A percentile compares a stretch with the other conserved stretches of the same genome.
Evolutionary conservation across 306 rosid genomes (phyloP).

Genomic region (Casuarina cunninghamiana): DNA sequence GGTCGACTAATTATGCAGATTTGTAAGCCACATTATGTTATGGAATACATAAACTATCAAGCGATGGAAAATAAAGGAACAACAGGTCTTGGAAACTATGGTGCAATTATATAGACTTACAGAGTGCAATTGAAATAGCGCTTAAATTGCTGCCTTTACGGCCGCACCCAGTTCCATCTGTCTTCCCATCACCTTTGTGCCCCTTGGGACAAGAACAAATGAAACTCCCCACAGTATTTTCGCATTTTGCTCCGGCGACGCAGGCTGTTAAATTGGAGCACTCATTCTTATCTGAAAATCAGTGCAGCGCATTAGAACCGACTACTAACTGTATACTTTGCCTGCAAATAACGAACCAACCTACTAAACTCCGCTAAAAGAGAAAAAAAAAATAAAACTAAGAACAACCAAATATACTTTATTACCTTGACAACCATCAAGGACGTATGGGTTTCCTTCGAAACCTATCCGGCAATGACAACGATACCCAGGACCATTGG

Average conservation of each 20-base stretch:
- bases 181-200: slow-evolving; percentile 24
- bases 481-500: slow-evolving; percentile 15
- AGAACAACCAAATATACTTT: background rate
- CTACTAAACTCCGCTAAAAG: background rate
- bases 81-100: too few relatives aligned
- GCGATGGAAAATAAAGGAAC: background rate
- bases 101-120: background rate
- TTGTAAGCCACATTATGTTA: too few relatives aligned
- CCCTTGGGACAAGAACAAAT: slow-evolving; percentile 25
- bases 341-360: background rate
- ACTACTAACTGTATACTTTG: background rate
- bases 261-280: slow-evolving; percentile 22
- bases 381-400: background rate
- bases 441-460: slow-evolving; percentile 46
- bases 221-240: slow-evolving; percentile 19
- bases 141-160: background rate
- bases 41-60: background rate
- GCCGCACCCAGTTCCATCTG: background rate
- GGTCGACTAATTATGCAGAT: too few relatives aligned
- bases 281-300: slow-evolving; percentile 37
- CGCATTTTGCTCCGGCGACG: slow-evolving; percentile 4
- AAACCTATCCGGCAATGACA: slow-evolving; percentile 12
- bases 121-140: background rate
- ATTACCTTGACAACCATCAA: slow-evolving; percentile 37
- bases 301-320: background rate